These are phyloP conservation scores for Sophora flavescens DNA, from an alignment of 306 rosid species.

Conservation along the genomic window DNA sequence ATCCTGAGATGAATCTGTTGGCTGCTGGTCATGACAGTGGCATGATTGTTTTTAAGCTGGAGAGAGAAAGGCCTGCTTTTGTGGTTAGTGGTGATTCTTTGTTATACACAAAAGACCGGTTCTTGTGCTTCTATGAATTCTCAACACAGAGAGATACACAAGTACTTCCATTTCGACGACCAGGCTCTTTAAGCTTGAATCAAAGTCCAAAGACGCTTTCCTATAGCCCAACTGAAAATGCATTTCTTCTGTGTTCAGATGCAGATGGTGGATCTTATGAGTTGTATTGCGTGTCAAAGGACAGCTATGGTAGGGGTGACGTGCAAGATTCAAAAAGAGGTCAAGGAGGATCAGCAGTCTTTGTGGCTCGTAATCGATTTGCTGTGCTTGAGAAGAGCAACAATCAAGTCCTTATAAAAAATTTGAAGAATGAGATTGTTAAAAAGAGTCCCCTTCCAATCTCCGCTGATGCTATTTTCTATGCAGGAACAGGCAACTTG, in stretches of 20 bases:
- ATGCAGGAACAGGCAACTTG: slow-evolving; percentile 92
- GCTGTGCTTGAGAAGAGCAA: slow-evolving; percentile 89
- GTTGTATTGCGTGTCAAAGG: slow-evolving; percentile 74
- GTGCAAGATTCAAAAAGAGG: slow-evolving; percentile 89
- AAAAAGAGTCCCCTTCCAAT: slow-evolving; percentile 80
- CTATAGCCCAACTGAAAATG: slow-evolving; percentile 88
- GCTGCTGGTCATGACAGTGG: slow-evolving; percentile 99
- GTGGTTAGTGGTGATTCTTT: slow-evolving; percentile 82
- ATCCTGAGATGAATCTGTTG: slow-evolving; percentile 94
- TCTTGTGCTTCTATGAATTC: slow-evolving; percentile 81
- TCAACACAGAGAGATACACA: slow-evolving; percentile 83
- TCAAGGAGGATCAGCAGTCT: slow-evolving; percentile 83
- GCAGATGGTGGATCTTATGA: slow-evolving; percentile 91
- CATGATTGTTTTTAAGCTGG: slow-evolving; percentile 93
- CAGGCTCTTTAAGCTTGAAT: slow-evolving; percentile 79
- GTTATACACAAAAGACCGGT: slow-evolving; percentile 82
- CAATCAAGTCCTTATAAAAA: slow-evolving; percentile 78
- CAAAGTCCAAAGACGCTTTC: slow-evolving; percentile 92
- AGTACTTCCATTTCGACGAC: slow-evolving; percentile 88
- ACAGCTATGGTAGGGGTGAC: slow-evolving; percentile 80
- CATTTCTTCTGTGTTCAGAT: slow-evolving; percentile 93
- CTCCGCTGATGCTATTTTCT: slow-evolving; percentile 82
- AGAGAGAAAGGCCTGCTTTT: slow-evolving; percentile 96
- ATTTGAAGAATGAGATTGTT: slow-evolving; percentile 74
- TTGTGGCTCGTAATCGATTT: slow-evolving; percentile 91